phyloP scores from a whole-genome alignment of 345 rosid species.

The Pistacia atlantica region DNA sequence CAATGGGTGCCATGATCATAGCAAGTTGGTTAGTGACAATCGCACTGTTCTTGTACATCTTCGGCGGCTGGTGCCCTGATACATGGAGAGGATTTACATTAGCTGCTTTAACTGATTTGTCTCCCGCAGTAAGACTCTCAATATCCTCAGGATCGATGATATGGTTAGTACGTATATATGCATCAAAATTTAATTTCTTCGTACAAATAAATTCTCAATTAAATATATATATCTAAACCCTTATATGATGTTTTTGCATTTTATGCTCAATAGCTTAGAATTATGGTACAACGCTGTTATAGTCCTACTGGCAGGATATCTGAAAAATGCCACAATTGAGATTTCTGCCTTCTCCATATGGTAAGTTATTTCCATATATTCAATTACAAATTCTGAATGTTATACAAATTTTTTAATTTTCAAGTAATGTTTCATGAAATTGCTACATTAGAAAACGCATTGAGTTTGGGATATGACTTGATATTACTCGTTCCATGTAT shows the following conservation, averaged over 20 bases:
- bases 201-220: too few relatives aligned
- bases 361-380: conserved; percentile 22
- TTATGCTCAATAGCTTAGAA: conserved; percentile 40
- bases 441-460: too few relatives aligned
- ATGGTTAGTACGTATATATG: conserved; percentile 35
- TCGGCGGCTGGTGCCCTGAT: conserved; percentile 69
- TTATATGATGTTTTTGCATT: background rate
- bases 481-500: too few relatives aligned
- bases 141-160: conserved; percentile 68
- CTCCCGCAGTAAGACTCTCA: conserved; percentile 60
- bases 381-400: too few relatives aligned
- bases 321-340: conserved; percentile 45
- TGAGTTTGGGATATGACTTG: too few relatives aligned
- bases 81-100: conserved; percentile 69
- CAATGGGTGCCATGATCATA: conserved; percentile 36
- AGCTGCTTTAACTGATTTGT: conserved; percentile 46
- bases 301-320: conserved; percentile 57
- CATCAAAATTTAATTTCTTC: too few relatives aligned
- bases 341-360: conserved; percentile 62
- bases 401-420: too few relatives aligned
- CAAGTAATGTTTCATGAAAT: too few relatives aligned
- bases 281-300: conserved; percentile 58
- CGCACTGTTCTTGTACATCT: conserved; percentile 35
- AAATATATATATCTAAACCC: background rate
- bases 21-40: conserved; percentile 27